phyloP scores from a whole-genome alignment of 1,139 yeast species.

The Hyphopichia fennica region DNA sequence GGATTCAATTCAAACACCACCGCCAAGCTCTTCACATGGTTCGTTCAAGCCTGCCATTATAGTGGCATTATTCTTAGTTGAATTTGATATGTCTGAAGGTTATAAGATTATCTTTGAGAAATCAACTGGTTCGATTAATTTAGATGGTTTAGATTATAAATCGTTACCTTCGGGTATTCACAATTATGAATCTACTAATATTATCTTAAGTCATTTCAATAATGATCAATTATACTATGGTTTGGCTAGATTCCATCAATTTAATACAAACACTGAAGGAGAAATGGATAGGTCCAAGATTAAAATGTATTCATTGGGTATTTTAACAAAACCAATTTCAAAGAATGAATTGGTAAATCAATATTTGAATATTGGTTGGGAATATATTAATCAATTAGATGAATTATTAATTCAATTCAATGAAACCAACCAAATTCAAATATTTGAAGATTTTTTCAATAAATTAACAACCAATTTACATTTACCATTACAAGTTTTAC shows the following conservation, averaged over 20 bases:
- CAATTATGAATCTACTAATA: constrained; percentile 50
- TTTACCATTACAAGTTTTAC: neutral
- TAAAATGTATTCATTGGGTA: constrained; percentile 65
- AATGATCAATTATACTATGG: constrained; percentile 37
- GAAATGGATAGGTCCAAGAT: constrained; percentile 49
- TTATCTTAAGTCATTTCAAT: constrained; percentile 31
- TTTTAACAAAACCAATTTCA: constrained; percentile 47
- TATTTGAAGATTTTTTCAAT: neutral
- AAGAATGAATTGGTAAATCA: constrained; percentile 23
- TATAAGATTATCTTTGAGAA: constrained; percentile 60
- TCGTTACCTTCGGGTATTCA: constrained; percentile 87
- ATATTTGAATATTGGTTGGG: constrained; percentile 55
- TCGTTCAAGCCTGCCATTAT: constrained; percentile 13
- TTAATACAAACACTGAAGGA: constrained; percentile 15
- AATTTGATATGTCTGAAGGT: constrained; percentile 65
- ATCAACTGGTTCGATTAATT: constrained; percentile 19
- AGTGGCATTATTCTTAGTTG: constrained; percentile 55
- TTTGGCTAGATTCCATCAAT: constrained; percentile 34
- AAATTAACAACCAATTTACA: neutral
- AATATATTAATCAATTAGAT: constrained; percentile 50
- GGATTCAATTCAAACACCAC: too few relatives aligned
- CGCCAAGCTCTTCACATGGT: too few relatives aligned
- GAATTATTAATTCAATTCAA: constrained; percentile 28
- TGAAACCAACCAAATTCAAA: neutral
- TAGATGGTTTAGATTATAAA: constrained; percentile 62